A percentile compares a stretch with the other conserved stretches of the same genome.
Evolutionary conservation across 805 yeast species (phyloP).

Genomic region (Teunomyces stri): DNA sequence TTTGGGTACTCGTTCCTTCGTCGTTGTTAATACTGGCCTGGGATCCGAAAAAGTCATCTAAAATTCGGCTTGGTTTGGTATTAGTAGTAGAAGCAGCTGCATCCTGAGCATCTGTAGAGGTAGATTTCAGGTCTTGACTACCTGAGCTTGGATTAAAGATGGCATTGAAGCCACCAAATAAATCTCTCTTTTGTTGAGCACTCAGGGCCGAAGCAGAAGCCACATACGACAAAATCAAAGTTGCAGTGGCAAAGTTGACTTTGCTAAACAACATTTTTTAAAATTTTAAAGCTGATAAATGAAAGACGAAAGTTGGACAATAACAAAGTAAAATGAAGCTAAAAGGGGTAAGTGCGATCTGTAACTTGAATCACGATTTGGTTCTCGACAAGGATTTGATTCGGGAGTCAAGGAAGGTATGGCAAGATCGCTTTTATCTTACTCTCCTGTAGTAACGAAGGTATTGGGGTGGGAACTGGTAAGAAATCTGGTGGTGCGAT

Average conservation of each 20-base stretch:
- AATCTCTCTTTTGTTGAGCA: not conserved
- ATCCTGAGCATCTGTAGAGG: not conserved
- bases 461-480: not conserved
- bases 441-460: slow-evolving; percentile 1
- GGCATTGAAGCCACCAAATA: not conserved
- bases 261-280: slow-evolving; percentile 8
- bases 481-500: not conserved
- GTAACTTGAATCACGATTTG: slow-evolving; percentile 1
- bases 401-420: not conserved
- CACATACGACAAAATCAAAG: slow-evolving; percentile 5
- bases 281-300: slow-evolving; percentile 8
- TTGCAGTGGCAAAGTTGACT: slow-evolving; percentile 7
- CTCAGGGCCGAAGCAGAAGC: slow-evolving; percentile 1
- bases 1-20: not conserved
- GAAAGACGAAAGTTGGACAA: slow-evolving; percentile 25
- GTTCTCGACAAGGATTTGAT: not conserved
- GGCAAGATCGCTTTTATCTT: not conserved
- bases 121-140: not conserved
- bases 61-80: not conserved
- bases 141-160: not conserved
- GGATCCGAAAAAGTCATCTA: not conserved
- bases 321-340: slow-evolving; percentile 2
- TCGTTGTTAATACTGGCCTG: not conserved
- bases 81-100: not conserved
- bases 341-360: not conserved